phyloP scores from a whole-genome alignment of 2,329 filamentous ascomycete genomes.

The Cladophialophora yegresii region DNA sequence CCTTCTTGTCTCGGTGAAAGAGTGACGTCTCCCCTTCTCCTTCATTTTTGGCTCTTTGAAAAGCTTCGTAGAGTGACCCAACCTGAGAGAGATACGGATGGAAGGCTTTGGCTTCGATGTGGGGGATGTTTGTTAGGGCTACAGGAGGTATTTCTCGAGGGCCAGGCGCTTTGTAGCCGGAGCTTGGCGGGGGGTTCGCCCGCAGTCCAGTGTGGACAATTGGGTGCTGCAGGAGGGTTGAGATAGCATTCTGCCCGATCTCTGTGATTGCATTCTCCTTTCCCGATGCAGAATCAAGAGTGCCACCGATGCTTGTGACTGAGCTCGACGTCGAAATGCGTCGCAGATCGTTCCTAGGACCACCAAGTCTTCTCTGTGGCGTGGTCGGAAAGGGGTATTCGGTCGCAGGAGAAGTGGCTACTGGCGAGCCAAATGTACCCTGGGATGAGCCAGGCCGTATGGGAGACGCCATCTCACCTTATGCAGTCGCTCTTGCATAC shows the following conservation, averaged over 20 bases:
- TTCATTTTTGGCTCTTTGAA: constrained; percentile 78
- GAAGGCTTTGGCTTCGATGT: constrained; percentile 78
- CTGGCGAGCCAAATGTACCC: constrained; percentile 22
- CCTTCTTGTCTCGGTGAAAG: constrained; percentile 49
- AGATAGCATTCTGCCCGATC: constrained; percentile 89
- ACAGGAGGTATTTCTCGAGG: constrained; percentile 91
- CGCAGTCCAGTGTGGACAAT: constrained; percentile 85
- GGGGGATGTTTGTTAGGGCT: constrained; percentile 81
- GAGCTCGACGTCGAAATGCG: constrained; percentile 86
- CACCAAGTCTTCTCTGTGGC: constrained; percentile 17
- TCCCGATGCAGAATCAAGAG: constrained; percentile 68
- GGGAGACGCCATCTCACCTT: constrained; percentile 30
- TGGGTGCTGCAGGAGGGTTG: constrained; percentile 85
- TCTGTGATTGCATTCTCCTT: constrained; percentile 61
- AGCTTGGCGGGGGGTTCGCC: constrained; percentile 68
- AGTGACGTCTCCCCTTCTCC: constrained; percentile 62
- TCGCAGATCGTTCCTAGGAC: constrained; percentile 48
- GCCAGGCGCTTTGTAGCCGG: constrained; percentile 78
- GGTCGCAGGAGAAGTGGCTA: constrained; percentile 22
- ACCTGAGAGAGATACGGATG: constrained; percentile 82
- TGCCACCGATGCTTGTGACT: constrained; percentile 81
- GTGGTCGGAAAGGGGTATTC: constrained; percentile 35
- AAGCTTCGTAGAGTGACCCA: constrained; percentile 82
- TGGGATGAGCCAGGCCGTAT: constrained; percentile 21
- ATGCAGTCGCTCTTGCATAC: background rate